A percentile compares a stretch with the other conserved stretches of the same genome.
Evolutionary conservation across 2,329 filamentous ascomycete genomes (phyloP).

Genomic region (Pestalotiopsis sp.): DNA sequence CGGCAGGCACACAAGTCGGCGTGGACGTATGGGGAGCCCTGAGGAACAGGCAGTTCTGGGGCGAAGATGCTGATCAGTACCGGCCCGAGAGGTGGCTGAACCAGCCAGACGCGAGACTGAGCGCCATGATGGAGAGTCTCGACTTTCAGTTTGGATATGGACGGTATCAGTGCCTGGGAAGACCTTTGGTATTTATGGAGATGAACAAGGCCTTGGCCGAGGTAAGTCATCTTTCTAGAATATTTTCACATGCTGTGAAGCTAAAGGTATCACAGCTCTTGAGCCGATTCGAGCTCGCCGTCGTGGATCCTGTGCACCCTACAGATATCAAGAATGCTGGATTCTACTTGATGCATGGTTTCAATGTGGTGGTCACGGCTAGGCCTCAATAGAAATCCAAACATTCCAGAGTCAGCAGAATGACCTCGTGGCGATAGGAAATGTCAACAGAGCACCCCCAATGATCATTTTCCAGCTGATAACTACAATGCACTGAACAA

Average conservation of each 20-base stretch:
- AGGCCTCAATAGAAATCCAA: too few relatives aligned
- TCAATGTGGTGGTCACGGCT: neutral
- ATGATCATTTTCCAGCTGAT: too few relatives aligned
- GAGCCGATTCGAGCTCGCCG: neutral
- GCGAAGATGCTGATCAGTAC: neutral
- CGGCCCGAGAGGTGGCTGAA: neutral
- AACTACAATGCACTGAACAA: too few relatives aligned
- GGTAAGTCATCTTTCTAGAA: neutral
- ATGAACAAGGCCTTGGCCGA: neutral
- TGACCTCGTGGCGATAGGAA: too few relatives aligned
- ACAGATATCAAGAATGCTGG: neutral
- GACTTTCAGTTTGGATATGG: neutral
- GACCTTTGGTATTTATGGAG: neutral
- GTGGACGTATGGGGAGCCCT: neutral
- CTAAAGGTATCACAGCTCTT: neutral
- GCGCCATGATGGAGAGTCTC: neutral
- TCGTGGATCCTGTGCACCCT: neutral
- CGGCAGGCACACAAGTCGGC: neutral
- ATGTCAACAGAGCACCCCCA: too few relatives aligned
- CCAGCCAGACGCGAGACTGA: neutral
- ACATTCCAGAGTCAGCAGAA: too few relatives aligned
- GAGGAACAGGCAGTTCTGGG: neutral
- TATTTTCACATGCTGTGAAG: neutral
- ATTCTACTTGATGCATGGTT: neutral
- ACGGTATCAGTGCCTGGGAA: neutral